Conservation (phyloP, 495 filamentous ascomycete genomes). For the Lasiosphaeris hirsuta region DNA sequence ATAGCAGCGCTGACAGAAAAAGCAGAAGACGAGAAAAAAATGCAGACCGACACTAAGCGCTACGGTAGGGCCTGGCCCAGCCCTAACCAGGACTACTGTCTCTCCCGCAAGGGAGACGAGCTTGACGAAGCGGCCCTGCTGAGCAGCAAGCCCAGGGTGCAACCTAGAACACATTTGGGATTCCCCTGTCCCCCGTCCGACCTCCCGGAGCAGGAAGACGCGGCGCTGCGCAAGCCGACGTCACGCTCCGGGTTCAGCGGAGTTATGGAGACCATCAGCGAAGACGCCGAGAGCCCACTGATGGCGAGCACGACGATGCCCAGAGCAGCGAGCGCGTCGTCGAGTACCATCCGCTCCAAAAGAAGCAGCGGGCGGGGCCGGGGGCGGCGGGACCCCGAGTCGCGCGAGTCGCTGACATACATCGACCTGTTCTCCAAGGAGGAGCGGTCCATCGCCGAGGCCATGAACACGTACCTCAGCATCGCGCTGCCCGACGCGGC, state of each 20-base stretch:
- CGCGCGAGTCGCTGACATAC: not conserved
- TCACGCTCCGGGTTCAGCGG: not conserved
- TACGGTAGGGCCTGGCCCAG: too few species aligned
- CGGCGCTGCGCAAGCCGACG: not conserved
- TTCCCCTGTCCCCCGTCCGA: not conserved
- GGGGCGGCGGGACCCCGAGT: not conserved
- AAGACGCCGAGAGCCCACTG: conserved; percentile 4
- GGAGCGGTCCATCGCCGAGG: not conserved
- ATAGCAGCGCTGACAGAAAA: too few species aligned
- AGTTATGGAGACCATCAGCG: conserved; percentile 17
- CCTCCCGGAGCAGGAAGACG: not conserved
- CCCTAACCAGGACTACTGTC: too few species aligned
- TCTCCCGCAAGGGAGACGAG: too few species aligned
- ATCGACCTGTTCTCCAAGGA: not conserved
- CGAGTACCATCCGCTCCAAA: not conserved
- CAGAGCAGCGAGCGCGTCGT: not conserved
- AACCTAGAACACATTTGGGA: too few species aligned
- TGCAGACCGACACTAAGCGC: too few species aligned
- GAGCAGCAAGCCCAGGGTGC: too few species aligned
- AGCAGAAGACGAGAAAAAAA: too few species aligned
- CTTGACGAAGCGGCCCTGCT: too few species aligned
- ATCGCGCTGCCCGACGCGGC: not conserved
- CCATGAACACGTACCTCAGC: not conserved
- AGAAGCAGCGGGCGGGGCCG: not conserved
- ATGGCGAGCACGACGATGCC: not conserved